A percentile compares a stretch with the other conserved stretches of the same genome.
phyloP scores from a whole-genome alignment of 495 filamentous ascomycete genomes.

The Xanthoparmelia taractica region DNA sequence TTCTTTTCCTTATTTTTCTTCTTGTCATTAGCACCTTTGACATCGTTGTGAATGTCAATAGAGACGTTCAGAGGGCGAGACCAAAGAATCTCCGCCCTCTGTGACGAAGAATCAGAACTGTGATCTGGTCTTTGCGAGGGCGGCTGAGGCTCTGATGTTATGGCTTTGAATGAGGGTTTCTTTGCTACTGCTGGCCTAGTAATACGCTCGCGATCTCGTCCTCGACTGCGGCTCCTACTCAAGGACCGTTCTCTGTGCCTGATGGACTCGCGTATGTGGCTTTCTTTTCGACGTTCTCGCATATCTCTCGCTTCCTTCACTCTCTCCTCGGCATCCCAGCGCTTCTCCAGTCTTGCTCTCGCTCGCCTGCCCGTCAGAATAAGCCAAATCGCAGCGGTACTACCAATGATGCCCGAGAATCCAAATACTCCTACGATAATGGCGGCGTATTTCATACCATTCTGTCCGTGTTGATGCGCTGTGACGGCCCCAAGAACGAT shows the following conservation, averaged over 20 bases:
- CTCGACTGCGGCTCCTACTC: conserved; percentile 2
- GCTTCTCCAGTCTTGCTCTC: conserved; percentile 5
- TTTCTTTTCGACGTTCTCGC: not conserved
- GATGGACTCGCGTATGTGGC: not conserved
- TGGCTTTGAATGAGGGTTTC: not conserved
- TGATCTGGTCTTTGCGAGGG: not conserved
- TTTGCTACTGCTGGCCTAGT: not conserved
- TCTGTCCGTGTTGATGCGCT: not conserved
- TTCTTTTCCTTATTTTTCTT: not conserved
- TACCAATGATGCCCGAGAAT: not conserved
- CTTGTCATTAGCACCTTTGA: not conserved
- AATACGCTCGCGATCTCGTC: not conserved
- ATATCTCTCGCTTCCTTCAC: not conserved
- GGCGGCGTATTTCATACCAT: not conserved
- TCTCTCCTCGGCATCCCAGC: conserved; percentile 9
- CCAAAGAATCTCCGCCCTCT: not conserved
- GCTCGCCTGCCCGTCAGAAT: conserved; percentile 4
- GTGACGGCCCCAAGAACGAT: conserved; percentile 5
- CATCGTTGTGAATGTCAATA: not conserved
- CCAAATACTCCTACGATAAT: conserved; percentile 9
- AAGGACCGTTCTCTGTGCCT: conserved; percentile 7
- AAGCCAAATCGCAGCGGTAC: conserved; percentile 1
- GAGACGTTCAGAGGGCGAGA: not conserved
- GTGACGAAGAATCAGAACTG: not conserved
- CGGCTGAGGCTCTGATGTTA: not conserved